These are phyloP conservation scores for Globisporangium alternatum DNA, from an alignment of 352 stramenopile genomes.

Conservation along the genomic window DNA sequence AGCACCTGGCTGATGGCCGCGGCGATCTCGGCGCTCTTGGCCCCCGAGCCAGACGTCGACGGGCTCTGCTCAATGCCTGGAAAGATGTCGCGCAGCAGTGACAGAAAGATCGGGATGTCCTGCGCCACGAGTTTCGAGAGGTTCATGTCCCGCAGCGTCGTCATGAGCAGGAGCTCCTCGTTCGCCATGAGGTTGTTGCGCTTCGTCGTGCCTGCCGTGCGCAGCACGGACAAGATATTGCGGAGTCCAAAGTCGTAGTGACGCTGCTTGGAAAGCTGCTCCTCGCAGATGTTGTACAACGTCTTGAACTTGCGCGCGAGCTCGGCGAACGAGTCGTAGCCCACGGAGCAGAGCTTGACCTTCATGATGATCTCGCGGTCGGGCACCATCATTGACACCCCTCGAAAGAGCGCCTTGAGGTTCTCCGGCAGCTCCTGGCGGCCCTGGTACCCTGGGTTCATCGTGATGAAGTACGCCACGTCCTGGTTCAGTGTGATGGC, in stretches of 20 bases:
- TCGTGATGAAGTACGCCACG: slow-evolving; percentile 90
- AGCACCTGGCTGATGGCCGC: slow-evolving; percentile 70
- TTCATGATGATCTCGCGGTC: slow-evolving; percentile 96
- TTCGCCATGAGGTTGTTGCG: slow-evolving; percentile 91
- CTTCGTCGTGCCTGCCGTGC: slow-evolving; percentile 95
- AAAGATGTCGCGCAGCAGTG: slow-evolving; percentile 87
- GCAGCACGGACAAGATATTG: slow-evolving; percentile 95
- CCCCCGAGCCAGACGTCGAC: slow-evolving; percentile 16
- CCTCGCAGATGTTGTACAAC: slow-evolving; percentile 93
- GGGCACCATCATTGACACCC: slow-evolving; percentile 96
- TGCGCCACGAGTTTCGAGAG: slow-evolving; percentile 92
- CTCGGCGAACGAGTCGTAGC: slow-evolving; percentile 89
- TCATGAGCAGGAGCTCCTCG: slow-evolving; percentile 94
- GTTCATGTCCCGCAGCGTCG: slow-evolving; percentile 93
- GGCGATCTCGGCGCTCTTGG: slow-evolving; percentile 74
- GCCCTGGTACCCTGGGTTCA: slow-evolving; percentile 93
- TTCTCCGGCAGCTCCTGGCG: slow-evolving; percentile 92
- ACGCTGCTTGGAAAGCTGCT: slow-evolving; percentile 91
- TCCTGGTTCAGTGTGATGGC: slow-evolving; percentile 57
- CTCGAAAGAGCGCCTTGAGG: slow-evolving; percentile 91
- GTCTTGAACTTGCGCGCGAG: slow-evolving; percentile 95
- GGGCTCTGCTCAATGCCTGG: slow-evolving; percentile 50
- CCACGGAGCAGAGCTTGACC: slow-evolving; percentile 93
- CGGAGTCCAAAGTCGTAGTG: slow-evolving; percentile 94
- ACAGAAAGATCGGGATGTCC: slow-evolving; percentile 92